phyloP scores from a whole-genome alignment of 768 basidiomycete species.

The Lentinula boryana region DNA sequence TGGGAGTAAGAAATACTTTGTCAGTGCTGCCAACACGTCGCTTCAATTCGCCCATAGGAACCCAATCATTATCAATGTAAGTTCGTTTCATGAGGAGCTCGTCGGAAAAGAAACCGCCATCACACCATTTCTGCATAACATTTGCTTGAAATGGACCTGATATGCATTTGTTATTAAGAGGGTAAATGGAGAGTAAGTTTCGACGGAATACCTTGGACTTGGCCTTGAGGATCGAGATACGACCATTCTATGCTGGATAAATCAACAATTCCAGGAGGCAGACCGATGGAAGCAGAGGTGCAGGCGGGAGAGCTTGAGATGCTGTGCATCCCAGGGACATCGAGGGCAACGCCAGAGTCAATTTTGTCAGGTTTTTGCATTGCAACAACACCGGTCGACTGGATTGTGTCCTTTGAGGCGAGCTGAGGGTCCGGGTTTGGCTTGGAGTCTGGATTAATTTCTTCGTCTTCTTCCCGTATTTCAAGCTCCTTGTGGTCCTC shows the following conservation, averaged over 20 bases:
- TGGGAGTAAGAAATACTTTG: conserved; percentile 60
- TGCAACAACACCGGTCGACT: neutral
- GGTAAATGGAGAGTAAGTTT: neutral
- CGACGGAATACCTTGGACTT: conserved; percentile 67
- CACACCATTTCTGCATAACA: conserved; percentile 92
- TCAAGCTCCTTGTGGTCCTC: conserved; percentile 38
- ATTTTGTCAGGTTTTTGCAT: conserved; percentile 2
- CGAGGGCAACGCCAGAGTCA: conserved; percentile 11
- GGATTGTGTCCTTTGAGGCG: neutral
- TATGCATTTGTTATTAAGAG: conserved; percentile 6
- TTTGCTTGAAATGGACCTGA: conserved; percentile 86
- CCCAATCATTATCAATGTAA: conserved; percentile 65
- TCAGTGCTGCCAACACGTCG: conserved; percentile 40
- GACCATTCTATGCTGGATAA: conserved; percentile 74
- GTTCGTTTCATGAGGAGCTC: conserved; percentile 82
- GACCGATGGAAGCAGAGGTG: conserved; percentile 17
- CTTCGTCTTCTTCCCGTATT: conserved; percentile 60
- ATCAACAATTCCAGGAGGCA: conserved; percentile 47
- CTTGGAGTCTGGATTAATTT: conserved; percentile 10
- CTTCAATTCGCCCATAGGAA: conserved; percentile 53
- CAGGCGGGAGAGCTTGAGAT: conserved; percentile 11
- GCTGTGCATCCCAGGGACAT: conserved; percentile 10
- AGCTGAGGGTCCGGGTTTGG: neutral
- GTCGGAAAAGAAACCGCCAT: conserved; percentile 81
- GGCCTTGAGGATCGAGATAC: conserved; percentile 89